Evolutionary conservation across 2,329 filamentous ascomycete species (phyloP).

Genomic region (Ploettnerulaceae sp.): DNA sequence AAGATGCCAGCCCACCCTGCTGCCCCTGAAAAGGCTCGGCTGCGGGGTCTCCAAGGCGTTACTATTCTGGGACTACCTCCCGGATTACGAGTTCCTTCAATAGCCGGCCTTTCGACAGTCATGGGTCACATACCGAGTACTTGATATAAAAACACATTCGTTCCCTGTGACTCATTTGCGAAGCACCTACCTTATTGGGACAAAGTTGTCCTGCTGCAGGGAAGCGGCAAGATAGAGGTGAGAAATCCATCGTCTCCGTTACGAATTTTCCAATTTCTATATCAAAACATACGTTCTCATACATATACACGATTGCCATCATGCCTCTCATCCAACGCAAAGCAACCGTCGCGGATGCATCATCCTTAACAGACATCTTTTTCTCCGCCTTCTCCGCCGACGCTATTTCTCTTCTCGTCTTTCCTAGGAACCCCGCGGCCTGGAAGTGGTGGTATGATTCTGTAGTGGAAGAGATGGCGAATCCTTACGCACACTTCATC

Average conservation of each 20-base stretch:
- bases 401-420: constrained; percentile 37
- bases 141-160: too few relatives aligned
- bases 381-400: constrained; percentile 41
- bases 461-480: constrained; percentile 38
- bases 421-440: constrained; percentile 29
- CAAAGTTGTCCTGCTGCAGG: background rate
- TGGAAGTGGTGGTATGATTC: constrained; percentile 35
- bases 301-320: constrained; percentile 1
- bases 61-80: background rate
- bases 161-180: background rate
- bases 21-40: background rate
- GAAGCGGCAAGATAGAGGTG: background rate
- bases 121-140: too few relatives aligned
- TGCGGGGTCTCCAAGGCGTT: background rate
- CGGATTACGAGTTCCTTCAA: background rate
- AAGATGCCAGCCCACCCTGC: background rate
- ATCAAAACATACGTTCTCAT: background rate
- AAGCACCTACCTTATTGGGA: background rate
- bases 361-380: constrained; percentile 41
- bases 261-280: background rate
- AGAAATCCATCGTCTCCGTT: too few relatives aligned
- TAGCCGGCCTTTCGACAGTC: too few relatives aligned
- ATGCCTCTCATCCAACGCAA: constrained; percentile 35
- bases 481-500: constrained; percentile 38
- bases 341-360: constrained; percentile 39